Conservation (phyloP, 768 basidiomycete species). For the Trametes meyenii region DNA sequence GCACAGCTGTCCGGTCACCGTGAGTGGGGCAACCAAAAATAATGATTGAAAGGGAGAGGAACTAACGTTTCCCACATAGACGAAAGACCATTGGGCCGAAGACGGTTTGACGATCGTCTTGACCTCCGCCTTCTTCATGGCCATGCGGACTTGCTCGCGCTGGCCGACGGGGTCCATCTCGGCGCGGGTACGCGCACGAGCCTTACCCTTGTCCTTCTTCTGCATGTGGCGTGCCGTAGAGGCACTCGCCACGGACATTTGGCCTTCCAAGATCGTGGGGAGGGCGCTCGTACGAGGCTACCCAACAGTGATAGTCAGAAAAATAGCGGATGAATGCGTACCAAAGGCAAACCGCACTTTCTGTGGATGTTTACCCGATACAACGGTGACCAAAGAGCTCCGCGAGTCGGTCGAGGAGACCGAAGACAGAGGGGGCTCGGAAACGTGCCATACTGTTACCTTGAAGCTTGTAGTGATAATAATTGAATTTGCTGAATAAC, state of each 20-base stretch:
- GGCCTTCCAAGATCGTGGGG: not conserved
- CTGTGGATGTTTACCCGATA: not conserved
- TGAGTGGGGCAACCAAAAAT: not conserved
- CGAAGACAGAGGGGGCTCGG: slow-evolving; percentile 14
- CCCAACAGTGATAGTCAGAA: too few relatives aligned
- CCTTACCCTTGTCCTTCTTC: slow-evolving; percentile 21
- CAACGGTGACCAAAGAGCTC: not conserved
- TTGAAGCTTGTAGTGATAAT: not conserved
- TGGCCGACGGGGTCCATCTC: not conserved
- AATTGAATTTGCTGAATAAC: not conserved
- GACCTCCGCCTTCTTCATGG: slow-evolving; percentile 20
- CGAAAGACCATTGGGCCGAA: slow-evolving; percentile 32
- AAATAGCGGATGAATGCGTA: not conserved
- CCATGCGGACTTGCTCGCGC: slow-evolving; percentile 22
- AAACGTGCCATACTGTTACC: slow-evolving; percentile 18
- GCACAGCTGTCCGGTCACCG: slow-evolving; percentile 33
- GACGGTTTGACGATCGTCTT: not conserved
- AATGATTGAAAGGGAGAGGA: not conserved
- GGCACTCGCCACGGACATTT: not conserved
- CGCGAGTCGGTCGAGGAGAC: slow-evolving; percentile 1
- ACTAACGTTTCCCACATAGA: slow-evolving; percentile 69
- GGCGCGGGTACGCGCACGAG: not conserved
- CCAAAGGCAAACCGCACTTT: not conserved
- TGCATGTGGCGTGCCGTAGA: not conserved
- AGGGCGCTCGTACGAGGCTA: not conserved